Evolutionary conservation across 2,329 filamentous ascomycete genomes (phyloP).

Genomic region (Colletotrichum sp.): DNA sequence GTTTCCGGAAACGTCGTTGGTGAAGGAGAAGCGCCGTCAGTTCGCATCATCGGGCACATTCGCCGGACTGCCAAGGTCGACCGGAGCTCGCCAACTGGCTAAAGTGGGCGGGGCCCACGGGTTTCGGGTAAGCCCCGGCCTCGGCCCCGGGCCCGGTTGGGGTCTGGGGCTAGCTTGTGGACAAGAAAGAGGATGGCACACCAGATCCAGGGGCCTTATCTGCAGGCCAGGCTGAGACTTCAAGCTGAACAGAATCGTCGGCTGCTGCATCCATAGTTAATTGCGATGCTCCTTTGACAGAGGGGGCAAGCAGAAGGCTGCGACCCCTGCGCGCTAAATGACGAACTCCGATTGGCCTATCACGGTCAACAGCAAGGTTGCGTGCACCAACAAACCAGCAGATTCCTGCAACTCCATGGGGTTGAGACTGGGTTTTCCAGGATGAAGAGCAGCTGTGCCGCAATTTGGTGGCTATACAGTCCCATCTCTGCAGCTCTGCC

Average conservation of each 20-base stretch:
- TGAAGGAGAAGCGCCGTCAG: not conserved
- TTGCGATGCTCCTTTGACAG: not conserved
- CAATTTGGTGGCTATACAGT: not conserved
- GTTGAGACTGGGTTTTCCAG: not conserved
- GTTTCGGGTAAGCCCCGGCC: not conserved
- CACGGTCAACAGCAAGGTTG: not conserved
- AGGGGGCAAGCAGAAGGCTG: not conserved
- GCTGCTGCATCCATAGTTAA: not conserved
- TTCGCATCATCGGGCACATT: not conserved
- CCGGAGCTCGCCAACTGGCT: not conserved
- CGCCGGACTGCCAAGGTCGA: not conserved
- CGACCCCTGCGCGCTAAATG: not conserved
- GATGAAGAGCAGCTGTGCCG: not conserved
- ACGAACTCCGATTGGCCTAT: not conserved
- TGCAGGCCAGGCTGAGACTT: not conserved
- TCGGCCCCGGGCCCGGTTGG: not conserved
- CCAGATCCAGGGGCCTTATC: not conserved
- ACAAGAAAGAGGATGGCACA: not conserved
- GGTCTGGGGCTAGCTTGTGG: not conserved
- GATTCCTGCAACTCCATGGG: not conserved
- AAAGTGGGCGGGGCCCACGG: not conserved
- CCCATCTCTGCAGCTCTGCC: not conserved
- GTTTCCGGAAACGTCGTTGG: accelerated
- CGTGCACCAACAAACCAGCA: not conserved
- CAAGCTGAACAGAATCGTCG: not conserved